These are phyloP conservation scores for Phytophthora cajani DNA, from an alignment of 352 stramenopile species.

Conservation along the genomic window DNA sequence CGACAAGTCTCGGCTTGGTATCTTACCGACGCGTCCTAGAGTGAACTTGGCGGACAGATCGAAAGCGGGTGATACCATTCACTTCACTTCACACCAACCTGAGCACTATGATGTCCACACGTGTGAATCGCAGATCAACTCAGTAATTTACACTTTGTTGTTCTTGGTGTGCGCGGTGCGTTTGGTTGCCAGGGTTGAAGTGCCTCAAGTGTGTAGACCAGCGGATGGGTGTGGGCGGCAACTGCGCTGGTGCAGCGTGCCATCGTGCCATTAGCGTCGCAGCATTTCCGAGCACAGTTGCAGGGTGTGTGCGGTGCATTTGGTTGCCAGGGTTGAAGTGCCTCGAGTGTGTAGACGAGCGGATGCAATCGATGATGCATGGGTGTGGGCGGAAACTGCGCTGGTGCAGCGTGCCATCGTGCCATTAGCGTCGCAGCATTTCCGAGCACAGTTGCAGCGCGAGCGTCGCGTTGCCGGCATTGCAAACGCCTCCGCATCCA, in stretches of 20 bases:
- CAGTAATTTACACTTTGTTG: no score
- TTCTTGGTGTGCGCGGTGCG: no score
- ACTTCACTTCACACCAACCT: neutral
- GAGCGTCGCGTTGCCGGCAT: constrained; percentile 10
- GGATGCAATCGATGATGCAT: neutral
- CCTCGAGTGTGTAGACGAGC: neutral
- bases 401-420: neutral
- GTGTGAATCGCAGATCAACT: no score
- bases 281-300: no score
- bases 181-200: neutral
- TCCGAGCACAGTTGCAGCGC: neutral
- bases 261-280: neutral
- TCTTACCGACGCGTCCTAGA: neutral
- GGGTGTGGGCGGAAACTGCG: neutral
- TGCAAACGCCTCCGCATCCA: constrained; percentile 10
- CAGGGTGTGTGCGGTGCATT: no score
- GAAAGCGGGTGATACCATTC: neutral
- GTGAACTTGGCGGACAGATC: neutral
- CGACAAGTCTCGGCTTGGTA: neutral
- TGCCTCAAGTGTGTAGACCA: neutral
- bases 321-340: neutral
- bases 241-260: neutral
- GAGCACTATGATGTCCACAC: neutral
- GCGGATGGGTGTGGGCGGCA: neutral
- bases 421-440: neutral